These are phyloP conservation scores for Trametes sp. DNA, from an alignment of 1,284 basidiomycete genomes.

Conservation along the genomic window DNA sequence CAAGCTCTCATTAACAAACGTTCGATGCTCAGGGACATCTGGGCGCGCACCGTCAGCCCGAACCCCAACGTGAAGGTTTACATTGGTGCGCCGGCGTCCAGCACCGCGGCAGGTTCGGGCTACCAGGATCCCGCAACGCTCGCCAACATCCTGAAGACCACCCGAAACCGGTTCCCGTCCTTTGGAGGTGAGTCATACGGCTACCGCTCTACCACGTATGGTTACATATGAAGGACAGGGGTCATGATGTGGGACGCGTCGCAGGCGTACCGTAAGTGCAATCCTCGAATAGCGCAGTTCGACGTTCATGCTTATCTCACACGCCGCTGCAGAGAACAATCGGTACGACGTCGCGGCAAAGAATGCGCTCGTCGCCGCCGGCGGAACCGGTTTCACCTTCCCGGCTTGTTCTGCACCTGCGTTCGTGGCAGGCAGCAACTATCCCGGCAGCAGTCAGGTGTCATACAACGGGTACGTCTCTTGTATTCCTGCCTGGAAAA, in stretches of 20 bases:
- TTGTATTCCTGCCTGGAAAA: too few species aligned
- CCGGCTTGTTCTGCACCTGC: constrained; percentile 65
- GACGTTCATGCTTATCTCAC: not conserved
- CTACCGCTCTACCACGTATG: not conserved
- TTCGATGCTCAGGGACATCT: constrained; percentile 56
- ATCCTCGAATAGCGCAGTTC: not conserved
- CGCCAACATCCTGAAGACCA: constrained; percentile 56
- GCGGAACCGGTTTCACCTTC: constrained; percentile 71
- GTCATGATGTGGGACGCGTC: constrained; percentile 80
- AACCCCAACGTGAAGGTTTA: constrained; percentile 69
- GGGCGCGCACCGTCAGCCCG: constrained; percentile 61
- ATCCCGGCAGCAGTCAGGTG: constrained; percentile 60
- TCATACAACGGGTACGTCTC: constrained; percentile 59
- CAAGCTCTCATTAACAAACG: not conserved
- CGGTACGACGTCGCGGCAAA: constrained; percentile 70
- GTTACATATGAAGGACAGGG: constrained; percentile 36
- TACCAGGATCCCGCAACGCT: constrained; percentile 58
- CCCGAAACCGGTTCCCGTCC: constrained; percentile 69
- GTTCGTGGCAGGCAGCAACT: constrained; percentile 57
- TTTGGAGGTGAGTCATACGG: constrained; percentile 54
- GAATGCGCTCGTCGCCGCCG: constrained; percentile 63
- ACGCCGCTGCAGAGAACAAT: constrained; percentile 54
- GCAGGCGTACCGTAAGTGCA: constrained; percentile 64
- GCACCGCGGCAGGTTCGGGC: constrained; percentile 63
- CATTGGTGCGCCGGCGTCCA: constrained; percentile 66